These are phyloP conservation scores for Marasmius sp. DNA, from an alignment of 1,284 basidiomycete species.

Conservation along the genomic window DNA sequence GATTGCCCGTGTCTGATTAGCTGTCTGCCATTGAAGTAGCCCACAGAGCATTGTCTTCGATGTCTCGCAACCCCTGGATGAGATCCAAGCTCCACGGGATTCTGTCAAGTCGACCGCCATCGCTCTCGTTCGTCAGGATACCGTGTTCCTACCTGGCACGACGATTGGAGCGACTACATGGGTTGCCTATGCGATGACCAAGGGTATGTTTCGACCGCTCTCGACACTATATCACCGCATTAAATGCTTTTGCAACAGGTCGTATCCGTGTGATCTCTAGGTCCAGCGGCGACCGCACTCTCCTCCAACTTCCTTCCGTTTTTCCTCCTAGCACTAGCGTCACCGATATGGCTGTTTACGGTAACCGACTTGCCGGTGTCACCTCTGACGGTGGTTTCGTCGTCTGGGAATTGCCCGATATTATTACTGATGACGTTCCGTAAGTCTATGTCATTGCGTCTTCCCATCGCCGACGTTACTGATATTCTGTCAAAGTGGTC, in stretches of 20 bases:
- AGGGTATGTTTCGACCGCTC: constrained; percentile 42
- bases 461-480: background rate
- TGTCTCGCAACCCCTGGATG: constrained; percentile 66
- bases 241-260: constrained; percentile 35
- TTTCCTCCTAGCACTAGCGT: constrained; percentile 66
- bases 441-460: constrained; percentile 38
- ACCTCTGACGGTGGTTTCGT: constrained; percentile 85
- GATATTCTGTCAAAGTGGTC: constrained; percentile 47
- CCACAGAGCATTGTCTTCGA: constrained; percentile 72
- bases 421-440: constrained; percentile 82
- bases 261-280: constrained; percentile 83
- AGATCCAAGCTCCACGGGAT: constrained; percentile 70
- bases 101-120: constrained; percentile 80
- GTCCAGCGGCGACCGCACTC: constrained; percentile 79
- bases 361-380: constrained; percentile 78
- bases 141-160: constrained; percentile 76
- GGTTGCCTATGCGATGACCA: constrained; percentile 90
- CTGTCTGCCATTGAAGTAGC: constrained; percentile 26
- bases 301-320: constrained; percentile 68
- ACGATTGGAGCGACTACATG: constrained; percentile 85
- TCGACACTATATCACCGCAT: background rate
- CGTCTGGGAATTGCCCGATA: constrained; percentile 79
- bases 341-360: constrained; percentile 79
- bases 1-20: constrained; percentile 13
- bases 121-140: constrained; percentile 78